phyloP scores from a whole-genome alignment of 768 basidiomycete genomes.

The Hortiboletus campestris region DNA sequence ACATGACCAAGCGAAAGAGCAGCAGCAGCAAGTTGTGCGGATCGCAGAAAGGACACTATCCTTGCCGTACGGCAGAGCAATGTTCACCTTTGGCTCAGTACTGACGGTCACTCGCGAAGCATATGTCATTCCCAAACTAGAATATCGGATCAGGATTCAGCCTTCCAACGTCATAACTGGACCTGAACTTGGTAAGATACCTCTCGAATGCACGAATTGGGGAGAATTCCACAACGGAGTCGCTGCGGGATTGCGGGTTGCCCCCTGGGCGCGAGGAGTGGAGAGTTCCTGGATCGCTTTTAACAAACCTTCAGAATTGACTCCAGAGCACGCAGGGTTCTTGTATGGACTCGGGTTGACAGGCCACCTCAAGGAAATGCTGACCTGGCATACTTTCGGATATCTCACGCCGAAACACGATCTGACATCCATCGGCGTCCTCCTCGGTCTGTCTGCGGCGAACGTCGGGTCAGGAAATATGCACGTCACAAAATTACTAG shows the following conservation, averaged over 20 bases:
- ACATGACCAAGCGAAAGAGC: conserved; percentile 81
- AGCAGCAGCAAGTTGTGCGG: conserved; percentile 75
- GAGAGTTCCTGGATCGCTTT: conserved; percentile 96
- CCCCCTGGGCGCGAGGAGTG: conserved; percentile 67
- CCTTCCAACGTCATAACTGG: conserved; percentile 64
- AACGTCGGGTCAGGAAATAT: conserved; percentile 82
- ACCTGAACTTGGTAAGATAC: conserved; percentile 72
- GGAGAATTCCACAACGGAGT: conserved; percentile 99
- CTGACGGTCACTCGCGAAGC: conserved; percentile 73
- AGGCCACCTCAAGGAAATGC: conserved; percentile 85
- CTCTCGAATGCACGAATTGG: conserved; percentile 75
- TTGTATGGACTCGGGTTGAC: conserved; percentile 88
- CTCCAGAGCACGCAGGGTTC: conserved; percentile 95
- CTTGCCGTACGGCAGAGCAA: conserved; percentile 83
- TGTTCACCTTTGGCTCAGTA: conserved; percentile 89
- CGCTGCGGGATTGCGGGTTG: conserved; percentile 83
- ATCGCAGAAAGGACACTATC: conserved; percentile 89
- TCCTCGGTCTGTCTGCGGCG: conserved; percentile 91
- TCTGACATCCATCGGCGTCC: conserved; percentile 87
- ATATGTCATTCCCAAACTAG: conserved; percentile 76
- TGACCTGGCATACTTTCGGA: conserved; percentile 93
- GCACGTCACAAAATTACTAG: conserved; percentile 87
- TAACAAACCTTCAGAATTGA: conserved; percentile 89
- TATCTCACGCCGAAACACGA: conserved; percentile 97
- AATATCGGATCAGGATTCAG: conserved; percentile 70